Base-by-base conservation (phyloP, 176 grass and related monocot genomes). In the Lolium rigidum region DNA sequence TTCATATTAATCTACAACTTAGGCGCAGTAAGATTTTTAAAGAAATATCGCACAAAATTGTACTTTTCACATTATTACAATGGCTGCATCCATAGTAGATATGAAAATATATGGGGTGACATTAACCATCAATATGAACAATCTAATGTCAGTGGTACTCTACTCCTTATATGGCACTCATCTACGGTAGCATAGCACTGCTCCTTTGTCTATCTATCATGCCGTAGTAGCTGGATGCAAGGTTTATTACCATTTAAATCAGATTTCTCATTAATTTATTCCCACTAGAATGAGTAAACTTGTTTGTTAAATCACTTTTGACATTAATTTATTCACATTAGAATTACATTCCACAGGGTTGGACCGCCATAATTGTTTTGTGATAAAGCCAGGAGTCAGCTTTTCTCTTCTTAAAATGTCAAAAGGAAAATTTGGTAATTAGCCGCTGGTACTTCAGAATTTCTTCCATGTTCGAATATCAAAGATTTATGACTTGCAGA, bases 231-330 rank as follows among this genome's bases (percentile, higher is more conserved):
- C 25, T 76, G 50, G 59, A 77, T 74, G 21, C 73, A 87, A 83
- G 39, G 56, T 21, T 22, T 65, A 64, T 79, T 82, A 49, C 14
- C 16, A 24, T 56, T 64, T 60, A n/a, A 90, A 20, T 64, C 24
- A 71, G 71, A 18, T 22, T 80, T 63, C n/a, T 80, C n/a, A 14
- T 76, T 52, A 47, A 37, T 57, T 89, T 85, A 13, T 85, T 48
- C 51, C 58, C 62, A 22, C 43, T 13, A 51, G 16, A 63, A 64
- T 62, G 56, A 64, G 13, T 85, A 54, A n/a, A 16, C 0, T 70
- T 2, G 0, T 54, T 20, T 64, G 25, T 74, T 63, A 62, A 38
- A 58, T 39, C 38, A 39, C 3, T 39, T 39, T 39, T 39, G 38
- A 39, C 38, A 39, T 39, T 39, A 39, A 39, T 39, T 39, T 39